Conservation (phyloP, 176 grass and related monocot genomes). For the Chrysopogon serrulatus region DNA sequence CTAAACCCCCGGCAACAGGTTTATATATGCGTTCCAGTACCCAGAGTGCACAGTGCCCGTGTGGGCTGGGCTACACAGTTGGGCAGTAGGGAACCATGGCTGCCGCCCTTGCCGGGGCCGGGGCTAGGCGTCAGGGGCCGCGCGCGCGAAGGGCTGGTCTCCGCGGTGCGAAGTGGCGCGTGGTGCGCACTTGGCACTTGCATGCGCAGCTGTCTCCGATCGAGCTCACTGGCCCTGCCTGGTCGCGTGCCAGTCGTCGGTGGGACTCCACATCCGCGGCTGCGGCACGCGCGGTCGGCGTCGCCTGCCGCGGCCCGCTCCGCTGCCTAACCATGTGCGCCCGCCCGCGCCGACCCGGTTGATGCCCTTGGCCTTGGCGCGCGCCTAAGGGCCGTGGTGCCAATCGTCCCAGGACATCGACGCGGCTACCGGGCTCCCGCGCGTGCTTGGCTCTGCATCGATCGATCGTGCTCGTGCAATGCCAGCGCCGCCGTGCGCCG, state of each 20-base stretch:
- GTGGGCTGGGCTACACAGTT: neutral
- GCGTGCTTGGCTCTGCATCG: too few species aligned
- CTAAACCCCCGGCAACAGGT: neutral
- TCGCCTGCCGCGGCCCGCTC: neutral
- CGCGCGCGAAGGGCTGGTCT: neutral
- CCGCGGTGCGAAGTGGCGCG: slow-evolving; percentile 6
- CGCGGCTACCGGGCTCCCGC: too few species aligned
- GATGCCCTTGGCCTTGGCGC: slow-evolving; percentile 3
- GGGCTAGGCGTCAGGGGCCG: neutral
- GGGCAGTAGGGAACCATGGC: neutral
- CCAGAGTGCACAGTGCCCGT: too few species aligned
- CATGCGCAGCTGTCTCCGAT: neutral
- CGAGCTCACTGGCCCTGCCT: neutral
- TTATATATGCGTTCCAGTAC: neutral
- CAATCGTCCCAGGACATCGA: neutral
- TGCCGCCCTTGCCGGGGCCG: slow-evolving; percentile 6
- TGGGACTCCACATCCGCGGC: neutral
- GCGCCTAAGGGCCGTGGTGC: neutral
- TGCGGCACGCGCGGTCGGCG: neutral
- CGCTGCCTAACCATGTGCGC: neutral
- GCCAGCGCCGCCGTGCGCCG: too few species aligned
- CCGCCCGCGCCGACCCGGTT: neutral
- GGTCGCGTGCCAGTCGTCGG: neutral
- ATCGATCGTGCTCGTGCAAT: too few species aligned
- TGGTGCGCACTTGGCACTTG: neutral